These are phyloP conservation scores for Castanopsis chinensis DNA, from an alignment of 306 rosid species.

Conservation along the genomic window DNA sequence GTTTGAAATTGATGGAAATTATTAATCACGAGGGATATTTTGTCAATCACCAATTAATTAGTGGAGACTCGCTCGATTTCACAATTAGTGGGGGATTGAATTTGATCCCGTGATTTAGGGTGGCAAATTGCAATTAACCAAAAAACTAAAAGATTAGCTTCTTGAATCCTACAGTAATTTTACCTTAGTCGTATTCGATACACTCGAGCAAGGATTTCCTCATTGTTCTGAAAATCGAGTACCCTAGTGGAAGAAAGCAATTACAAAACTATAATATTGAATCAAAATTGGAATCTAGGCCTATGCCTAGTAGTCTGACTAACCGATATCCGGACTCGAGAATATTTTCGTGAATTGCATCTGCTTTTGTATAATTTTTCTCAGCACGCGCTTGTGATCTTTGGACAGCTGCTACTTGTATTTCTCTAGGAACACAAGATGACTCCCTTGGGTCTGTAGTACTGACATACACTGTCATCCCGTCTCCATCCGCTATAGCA, in stretches of 20 bases:
- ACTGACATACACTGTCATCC: conserved; percentile 81
- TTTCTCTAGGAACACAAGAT: conserved; percentile 47
- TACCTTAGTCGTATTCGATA: conserved; percentile 89
- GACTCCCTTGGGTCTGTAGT: conserved; percentile 72
- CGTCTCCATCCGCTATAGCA: conserved; percentile 90
- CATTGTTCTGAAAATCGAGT: conserved; percentile 38
- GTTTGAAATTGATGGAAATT: no score
- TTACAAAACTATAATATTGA: background rate
- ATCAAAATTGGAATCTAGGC: background rate
- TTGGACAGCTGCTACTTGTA: conserved; percentile 44
- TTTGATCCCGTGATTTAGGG: no score
- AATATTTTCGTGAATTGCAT: conserved; percentile 68
- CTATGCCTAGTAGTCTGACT: background rate
- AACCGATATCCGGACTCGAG: conserved; percentile 75
- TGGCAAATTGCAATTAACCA: no score
- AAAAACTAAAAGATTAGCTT: conserved; percentile 22
- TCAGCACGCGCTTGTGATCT: conserved; percentile 58
- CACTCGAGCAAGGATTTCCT: conserved; percentile 71
- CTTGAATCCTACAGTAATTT: background rate
- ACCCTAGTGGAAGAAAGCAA: conserved; percentile 41
- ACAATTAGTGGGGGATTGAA: no score
- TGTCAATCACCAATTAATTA: no score
- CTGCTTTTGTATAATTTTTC: conserved; percentile 50
- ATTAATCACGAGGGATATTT: no score
- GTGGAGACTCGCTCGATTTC: no score